A percentile compares a stretch with the other conserved stretches of the same genome.
Conservation (phyloP, 768 basidiomycete genomes). For the Boletus rubescentipes region DNA sequence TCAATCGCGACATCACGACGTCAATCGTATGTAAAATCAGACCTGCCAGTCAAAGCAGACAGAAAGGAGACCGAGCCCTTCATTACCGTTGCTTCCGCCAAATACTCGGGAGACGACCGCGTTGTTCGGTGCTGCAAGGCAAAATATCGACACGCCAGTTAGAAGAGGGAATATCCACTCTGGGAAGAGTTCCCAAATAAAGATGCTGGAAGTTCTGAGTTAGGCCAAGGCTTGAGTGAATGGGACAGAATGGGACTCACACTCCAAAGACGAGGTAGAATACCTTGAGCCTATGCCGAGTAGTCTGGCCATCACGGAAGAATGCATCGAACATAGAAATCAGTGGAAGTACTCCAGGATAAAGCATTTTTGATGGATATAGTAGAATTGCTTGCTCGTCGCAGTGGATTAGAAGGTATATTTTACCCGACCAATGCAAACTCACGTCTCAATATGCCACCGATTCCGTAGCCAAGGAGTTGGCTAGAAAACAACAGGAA, state of each 20-base stretch:
- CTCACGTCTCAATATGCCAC: constrained; percentile 49
- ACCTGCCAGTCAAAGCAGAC: constrained; percentile 62
- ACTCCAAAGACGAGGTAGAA: constrained; percentile 22
- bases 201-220: constrained; percentile 28
- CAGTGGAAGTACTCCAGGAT: constrained; percentile 32
- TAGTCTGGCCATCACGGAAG: constrained; percentile 39
- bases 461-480: constrained; percentile 50
- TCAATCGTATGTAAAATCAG: constrained; percentile 25
- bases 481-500: constrained; percentile 39
- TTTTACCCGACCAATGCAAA: background rate
- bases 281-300: constrained; percentile 40
- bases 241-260: constrained; percentile 32
- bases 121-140: constrained; percentile 53
- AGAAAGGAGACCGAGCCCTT: constrained; percentile 58
- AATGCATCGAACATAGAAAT: constrained; percentile 32
- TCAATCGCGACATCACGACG: background rate
- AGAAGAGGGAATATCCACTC: constrained; percentile 51
- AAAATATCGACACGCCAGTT: constrained; percentile 62
- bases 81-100: constrained; percentile 60
- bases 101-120: constrained; percentile 54
- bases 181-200: constrained; percentile 26
- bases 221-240: background rate
- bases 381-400: constrained; percentile 25
- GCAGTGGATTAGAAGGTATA: background rate
- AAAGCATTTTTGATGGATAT: constrained; percentile 45